These are phyloP conservation scores for Coemansia reversa DNA, from an alignment of 192 early-diverging fungal genomes.

Conservation along the genomic window DNA sequence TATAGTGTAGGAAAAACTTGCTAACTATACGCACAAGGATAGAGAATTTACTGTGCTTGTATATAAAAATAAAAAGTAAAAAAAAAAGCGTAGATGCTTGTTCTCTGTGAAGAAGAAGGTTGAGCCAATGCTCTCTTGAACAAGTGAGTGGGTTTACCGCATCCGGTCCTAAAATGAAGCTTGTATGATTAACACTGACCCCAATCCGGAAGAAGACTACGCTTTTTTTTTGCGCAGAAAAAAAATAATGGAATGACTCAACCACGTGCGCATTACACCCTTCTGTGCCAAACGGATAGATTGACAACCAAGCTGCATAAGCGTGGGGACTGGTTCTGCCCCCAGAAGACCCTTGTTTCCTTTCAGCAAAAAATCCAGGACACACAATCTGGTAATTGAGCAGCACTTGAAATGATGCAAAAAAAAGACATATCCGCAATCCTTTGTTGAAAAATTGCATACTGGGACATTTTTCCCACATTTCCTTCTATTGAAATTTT, in stretches of 20 bases:
- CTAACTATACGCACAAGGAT: not conserved
- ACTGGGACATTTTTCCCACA: too few species aligned
- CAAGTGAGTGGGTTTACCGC: not conserved
- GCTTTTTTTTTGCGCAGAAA: not conserved
- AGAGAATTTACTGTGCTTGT: not conserved
- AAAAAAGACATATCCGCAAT: too few species aligned
- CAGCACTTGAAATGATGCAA: too few species aligned
- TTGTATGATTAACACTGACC: not conserved
- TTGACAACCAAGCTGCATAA: too few species aligned
- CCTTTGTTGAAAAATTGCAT: too few species aligned
- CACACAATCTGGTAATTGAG: too few species aligned
- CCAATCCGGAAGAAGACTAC: not conserved
- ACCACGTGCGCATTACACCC: not conserved
- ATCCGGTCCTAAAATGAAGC: not conserved
- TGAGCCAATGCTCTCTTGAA: too few species aligned
- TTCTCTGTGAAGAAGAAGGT: not conserved
- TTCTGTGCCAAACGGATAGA: too few species aligned
- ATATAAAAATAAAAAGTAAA: not conserved
- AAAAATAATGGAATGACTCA: not conserved
- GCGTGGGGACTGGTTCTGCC: not conserved
- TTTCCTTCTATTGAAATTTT: too few species aligned
- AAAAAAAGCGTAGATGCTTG: slow-evolving; percentile 1
- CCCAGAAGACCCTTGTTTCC: not conserved
- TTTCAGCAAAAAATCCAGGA: not conserved
- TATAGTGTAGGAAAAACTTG: not conserved